These are phyloP conservation scores for Pichia exigua DNA, from an alignment of 805 yeast genomes.

Conservation along the genomic window DNA sequence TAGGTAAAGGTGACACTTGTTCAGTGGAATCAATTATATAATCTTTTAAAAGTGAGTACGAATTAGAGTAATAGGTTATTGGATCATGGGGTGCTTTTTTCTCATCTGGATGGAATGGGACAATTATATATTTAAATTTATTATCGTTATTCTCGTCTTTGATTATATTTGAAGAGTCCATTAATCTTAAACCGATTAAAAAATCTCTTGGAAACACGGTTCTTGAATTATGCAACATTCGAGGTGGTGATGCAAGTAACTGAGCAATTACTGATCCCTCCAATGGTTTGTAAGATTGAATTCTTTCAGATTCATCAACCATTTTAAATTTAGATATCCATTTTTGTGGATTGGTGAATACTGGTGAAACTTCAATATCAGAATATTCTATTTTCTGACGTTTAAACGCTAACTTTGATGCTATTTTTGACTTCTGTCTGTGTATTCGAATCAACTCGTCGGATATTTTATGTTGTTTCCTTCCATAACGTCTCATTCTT, in stretches of 20 bases:
- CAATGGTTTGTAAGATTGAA: constrained; percentile 20
- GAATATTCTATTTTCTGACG: neutral
- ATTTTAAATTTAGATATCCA: constrained; percentile 15
- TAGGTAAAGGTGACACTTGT: neutral
- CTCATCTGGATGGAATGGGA: constrained; percentile 5
- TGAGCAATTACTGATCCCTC: constrained; percentile 32
- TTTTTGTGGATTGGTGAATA: constrained; percentile 19
- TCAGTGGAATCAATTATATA: neutral
- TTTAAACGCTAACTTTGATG: neutral
- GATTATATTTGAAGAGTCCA: constrained; percentile 13
- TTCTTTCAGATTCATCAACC: constrained; percentile 11
- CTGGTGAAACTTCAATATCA: constrained; percentile 11
- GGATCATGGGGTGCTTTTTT: constrained; percentile 5
- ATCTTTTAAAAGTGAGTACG: neutral
- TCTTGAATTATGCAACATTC: constrained; percentile 33
- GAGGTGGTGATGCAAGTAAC: constrained; percentile 34
- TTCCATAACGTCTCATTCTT: neutral
- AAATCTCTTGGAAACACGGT: constrained; percentile 33
- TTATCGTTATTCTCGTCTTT: constrained; percentile 18
- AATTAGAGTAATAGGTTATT: constrained; percentile 3
- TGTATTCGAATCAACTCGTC: neutral
- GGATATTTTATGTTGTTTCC: neutral
- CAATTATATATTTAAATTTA: neutral
- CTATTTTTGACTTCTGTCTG: neutral
- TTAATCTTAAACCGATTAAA: constrained; percentile 28